Base-by-base conservation (phyloP, 495 filamentous ascomycete species). In the Geoglossum glabrum region DNA sequence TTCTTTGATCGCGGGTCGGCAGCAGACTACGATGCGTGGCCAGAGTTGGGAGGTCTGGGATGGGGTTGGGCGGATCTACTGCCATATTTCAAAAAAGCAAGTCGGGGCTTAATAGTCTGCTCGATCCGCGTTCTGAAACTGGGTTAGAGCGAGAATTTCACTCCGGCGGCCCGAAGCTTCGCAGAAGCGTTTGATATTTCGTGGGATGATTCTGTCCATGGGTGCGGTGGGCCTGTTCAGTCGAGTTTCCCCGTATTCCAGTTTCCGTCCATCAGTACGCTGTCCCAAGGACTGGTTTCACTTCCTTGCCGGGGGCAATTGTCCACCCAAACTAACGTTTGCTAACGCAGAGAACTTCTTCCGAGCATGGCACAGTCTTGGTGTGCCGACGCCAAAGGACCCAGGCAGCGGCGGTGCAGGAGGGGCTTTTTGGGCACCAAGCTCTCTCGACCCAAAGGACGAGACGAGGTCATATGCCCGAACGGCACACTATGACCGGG, bases 51-150 rank as follows among this genome's bases (percentile, higher is more conserved):
- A 1, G 83, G 81, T 61, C 69, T 72, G 1, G 78, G 79, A n/a
- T 85, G 81, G 82, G 74, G 71, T 57, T 84, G 79, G 77, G 58
- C 72, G 0, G 74, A 63, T 34, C 64, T 85, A 25, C 62, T 79
- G 23, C 77, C 79, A 1, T 85, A 84, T 62, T 79, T 78, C 63
- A 71, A 69, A 49, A 78, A 76, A 68, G 73, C 74, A 58, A 59
- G 38, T 43, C 36, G 5, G 3, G 27, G 13, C 7, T 1, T 36
- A n/a, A 0, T 25, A 19, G 3, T 2, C 1, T n/a, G 7, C 36
- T 40, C 36, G 8, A 19, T 19, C 15, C 8, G 3, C 19, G 21
- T 3, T 1, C 3, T n/a, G 11, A 40, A 11, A 9, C 23, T 45
- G 1, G 3, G 13, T 1, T 56, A 70, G 60, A 70, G 68, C 57